phyloP scores from a whole-genome alignment of 2,329 filamentous ascomycete genomes.

The Nannizziopsis arthrosporioides region DNA sequence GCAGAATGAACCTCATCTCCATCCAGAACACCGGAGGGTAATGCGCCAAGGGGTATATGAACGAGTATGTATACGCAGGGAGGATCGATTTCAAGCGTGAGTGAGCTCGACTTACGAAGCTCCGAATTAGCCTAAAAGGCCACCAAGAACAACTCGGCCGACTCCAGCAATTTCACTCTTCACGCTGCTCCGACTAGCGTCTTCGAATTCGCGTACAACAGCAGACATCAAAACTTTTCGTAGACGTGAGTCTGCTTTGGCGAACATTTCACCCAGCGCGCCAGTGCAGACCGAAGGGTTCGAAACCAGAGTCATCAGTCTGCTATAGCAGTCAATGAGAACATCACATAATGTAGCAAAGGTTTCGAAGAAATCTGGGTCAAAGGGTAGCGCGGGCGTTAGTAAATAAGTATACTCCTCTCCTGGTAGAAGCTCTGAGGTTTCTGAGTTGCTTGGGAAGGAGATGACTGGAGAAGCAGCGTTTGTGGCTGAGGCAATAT shows the following conservation, averaged over 20 bases:
- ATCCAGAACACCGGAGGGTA: no score
- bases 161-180: conserved; percentile 75
- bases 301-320: conserved; percentile 63
- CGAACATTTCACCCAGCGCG: conserved; percentile 68
- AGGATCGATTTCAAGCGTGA: not conserved
- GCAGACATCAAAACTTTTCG: conserved; percentile 81
- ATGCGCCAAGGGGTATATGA: no score
- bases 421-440: conserved; percentile 56
- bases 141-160: conserved; percentile 78
- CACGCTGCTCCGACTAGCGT: conserved; percentile 61
- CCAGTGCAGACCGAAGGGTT: conserved; percentile 60
- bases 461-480: conserved; percentile 30
- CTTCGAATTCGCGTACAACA: conserved; percentile 86
- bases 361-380: conserved; percentile 93
- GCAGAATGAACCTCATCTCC: no score
- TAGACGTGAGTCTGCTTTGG: conserved; percentile 75
- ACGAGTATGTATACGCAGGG: not conserved
- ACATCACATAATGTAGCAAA: conserved; percentile 94
- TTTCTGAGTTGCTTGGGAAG: conserved; percentile 38
- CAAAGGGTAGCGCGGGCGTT: conserved; percentile 86
- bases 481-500: conserved; percentile 28
- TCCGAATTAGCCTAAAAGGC: conserved; percentile 49
- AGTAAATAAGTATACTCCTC: conserved; percentile 82
- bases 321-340: conserved; percentile 80
- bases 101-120: no score